Base-by-base conservation (phyloP, 108 stramenopile species). In the Cylindrotheca fusiformis region DNA sequence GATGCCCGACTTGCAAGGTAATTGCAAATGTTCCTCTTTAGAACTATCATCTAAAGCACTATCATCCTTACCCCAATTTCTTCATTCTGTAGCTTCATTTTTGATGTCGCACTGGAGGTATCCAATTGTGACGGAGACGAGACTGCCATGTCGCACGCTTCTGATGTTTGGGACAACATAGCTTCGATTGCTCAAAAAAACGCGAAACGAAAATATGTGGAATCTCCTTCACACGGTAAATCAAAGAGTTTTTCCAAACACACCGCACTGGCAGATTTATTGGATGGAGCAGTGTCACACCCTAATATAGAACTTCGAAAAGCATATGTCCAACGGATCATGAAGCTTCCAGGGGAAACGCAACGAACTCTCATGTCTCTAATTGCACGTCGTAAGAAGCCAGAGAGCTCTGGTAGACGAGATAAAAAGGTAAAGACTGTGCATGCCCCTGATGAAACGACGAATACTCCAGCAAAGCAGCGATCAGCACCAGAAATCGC, bases 301-400 rank as follows among this genome's bases (percentile, higher is more conserved):
- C 33, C 52, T 20, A 56, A 79, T 44, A 44, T 74, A 36, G 28
- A 73, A 14, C n/a, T 55, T 1, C 67, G 82, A 45, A 70, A 72
- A 49, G 27, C 29, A 6, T 76, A 73, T 64, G 71, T 79, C 66
- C 65, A 70, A 52, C 51, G 68, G 19, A 83, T 83, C 63, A 72
- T 79, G 72, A 36, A 24, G 4, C 48, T 79, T 4, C 49, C 74
- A 1, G 51, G 47, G 25, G 49, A 50, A 8, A 63, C 59, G 1
- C 82, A 79, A 67, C 58, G 65, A 24, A 28, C 52, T 28, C 60
- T 83, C 30, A 83, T 83, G 82, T 26, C 53, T 24, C 32, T 72
- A 55, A 57, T 64, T 56, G 72, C 64, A 55, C 63, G 63, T 36
- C 58, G 59, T 32, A 74, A 67, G 56, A 66, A 67, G 14, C 41